Percentiles rank a stretch among this genome's conserved stretches.
Conservation (phyloP, 179 eudicot genomes). For the Silene coronaria region DNA sequence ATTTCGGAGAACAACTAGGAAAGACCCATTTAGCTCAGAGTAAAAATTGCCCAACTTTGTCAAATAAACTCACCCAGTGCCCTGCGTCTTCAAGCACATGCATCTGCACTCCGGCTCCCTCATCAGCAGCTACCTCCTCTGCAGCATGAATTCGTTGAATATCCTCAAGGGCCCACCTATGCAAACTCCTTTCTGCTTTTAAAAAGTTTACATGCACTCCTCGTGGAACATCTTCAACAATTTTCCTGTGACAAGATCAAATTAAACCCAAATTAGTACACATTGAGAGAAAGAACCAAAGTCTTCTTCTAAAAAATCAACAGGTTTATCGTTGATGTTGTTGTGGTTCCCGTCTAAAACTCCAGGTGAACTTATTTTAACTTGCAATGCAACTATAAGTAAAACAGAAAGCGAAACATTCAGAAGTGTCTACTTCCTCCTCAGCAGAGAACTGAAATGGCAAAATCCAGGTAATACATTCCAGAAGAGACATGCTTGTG, state of each 20-base stretch:
- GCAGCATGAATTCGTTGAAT: conserved; percentile 85
- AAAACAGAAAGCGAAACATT: not conserved
- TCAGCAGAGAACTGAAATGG: not conserved
- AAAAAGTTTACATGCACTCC: conserved; percentile 88
- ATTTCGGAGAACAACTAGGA: not conserved
- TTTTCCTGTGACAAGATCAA: conserved; percentile 43
- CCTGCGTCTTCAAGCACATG: conserved; percentile 98
- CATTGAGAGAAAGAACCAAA: not conserved
- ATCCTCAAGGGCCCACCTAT: conserved; percentile 91
- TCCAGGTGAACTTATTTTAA: not conserved
- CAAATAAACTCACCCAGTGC: conserved; percentile 62
- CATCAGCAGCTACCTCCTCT: conserved; percentile 76
- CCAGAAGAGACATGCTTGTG: not conserved
- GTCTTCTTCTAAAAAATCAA: not conserved
- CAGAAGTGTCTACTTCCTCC: not conserved
- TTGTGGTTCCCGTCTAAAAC: not conserved
- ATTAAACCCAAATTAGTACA: conserved; percentile 7
- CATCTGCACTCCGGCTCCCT: conserved; percentile 90
- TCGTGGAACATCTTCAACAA: conserved; percentile 86
- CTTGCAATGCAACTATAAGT: conserved; percentile 1
- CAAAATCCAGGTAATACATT: not conserved
- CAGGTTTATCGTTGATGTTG: not conserved
- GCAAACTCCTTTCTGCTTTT: conserved; percentile 94
- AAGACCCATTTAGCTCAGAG: not conserved
- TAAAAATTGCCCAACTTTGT: not conserved